Evolutionary conservation across 371 early-diverging fungal genomes (phyloP), one percentile per base, ranked within the genome.

Genomic region (Rhizomucor pusillus): DNA sequence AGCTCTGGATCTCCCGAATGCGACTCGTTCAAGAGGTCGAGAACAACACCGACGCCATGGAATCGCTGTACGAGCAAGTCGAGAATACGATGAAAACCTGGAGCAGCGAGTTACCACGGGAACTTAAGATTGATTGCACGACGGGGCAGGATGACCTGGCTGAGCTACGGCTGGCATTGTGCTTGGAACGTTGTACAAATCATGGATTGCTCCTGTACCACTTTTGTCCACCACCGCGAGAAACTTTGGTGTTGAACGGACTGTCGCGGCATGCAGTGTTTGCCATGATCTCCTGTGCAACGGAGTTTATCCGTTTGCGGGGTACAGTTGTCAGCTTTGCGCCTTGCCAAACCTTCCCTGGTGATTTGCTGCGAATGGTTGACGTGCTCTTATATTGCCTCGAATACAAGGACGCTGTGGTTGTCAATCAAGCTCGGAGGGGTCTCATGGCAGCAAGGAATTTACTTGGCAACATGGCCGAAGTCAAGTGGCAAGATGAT

Each of bases 121-220:
- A 35, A 13, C 46, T 65, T 16, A 51, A 57, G 36, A 50, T 46
- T 25, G 50, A 59, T 10, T 25, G 46, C 23, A 19, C 54, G 43
- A 47, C 51, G n/a, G 25, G 47, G 14, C 25, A 43, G 22, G 46
- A 53, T 43, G 48, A 45, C 37, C 14, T 60, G 43, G 55, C 57
- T 5, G 60, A 65, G 55, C 50, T 53, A 10, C 54, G 52, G 20
- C 43, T 60, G 44, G 51, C 62, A 0, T 50, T 63, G 9, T 47
- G 50, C 36, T 63, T 67, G 59, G 67, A 67, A 50, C 54, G 58
- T 13, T 67, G 63, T 20, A 67, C 67, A 1, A 60, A 67, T 19
- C 51, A 54, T 22, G 59, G 53, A 3, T 47, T 67, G 12, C 23
- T 67, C 18, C 24, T 59, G 19, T 58, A 60, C 19, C 47, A 49